Base-by-base conservation (phyloP, 1,139 yeast genomes). In the Saccharomyces hybrid region DNA sequence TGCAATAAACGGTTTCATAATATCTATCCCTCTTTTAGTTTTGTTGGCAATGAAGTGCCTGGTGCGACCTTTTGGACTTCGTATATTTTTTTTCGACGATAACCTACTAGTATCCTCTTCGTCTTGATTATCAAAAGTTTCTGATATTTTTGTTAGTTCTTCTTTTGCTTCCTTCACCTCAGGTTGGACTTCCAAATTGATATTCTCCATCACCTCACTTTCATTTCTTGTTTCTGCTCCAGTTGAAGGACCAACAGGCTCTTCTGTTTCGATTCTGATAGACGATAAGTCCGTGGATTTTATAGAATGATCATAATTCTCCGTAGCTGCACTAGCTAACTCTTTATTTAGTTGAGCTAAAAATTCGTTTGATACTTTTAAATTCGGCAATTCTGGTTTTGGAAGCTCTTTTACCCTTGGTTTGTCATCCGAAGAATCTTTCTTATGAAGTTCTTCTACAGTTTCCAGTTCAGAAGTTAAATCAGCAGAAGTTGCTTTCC, bases 341-440 rank as follows among this genome's bases (percentile, higher is more conserved):
- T 52, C 57, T 9, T 51, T 38, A 5, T 49, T 26, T 23, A 56
- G 31, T 41, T 42, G 46, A 3, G 34, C 29, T 26, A 51, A 51
- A 42, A 57, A 57, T 32, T 57, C 59, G 32, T 52, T 38, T 4
- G 59, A 57, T 5, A 57, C 53, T n/a, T 55, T 56, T 26, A 57
- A 28, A 32, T 56, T 55, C 4, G 52, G 31, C 4, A 57, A n/a
- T 46, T 56, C 53, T 16, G 60, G 59, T 5, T 51, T 52, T 9
- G 32, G 9, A 29, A 4, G 28, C 26, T 49, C 41, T 23, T 16
- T 42, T 25, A 20, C 6, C 13, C 11, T 16, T 38, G 11, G 44
- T 25, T 38, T 16, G 4, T 5, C 44, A 38, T 20, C 5, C 5
- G 13, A 9, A 16, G 6, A 11, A 11, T 4, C 23, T 16, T 16